Evolutionary conservation across 805 yeast genomes (phyloP).

Genomic region (Saccharomycopsis amapae): DNA sequence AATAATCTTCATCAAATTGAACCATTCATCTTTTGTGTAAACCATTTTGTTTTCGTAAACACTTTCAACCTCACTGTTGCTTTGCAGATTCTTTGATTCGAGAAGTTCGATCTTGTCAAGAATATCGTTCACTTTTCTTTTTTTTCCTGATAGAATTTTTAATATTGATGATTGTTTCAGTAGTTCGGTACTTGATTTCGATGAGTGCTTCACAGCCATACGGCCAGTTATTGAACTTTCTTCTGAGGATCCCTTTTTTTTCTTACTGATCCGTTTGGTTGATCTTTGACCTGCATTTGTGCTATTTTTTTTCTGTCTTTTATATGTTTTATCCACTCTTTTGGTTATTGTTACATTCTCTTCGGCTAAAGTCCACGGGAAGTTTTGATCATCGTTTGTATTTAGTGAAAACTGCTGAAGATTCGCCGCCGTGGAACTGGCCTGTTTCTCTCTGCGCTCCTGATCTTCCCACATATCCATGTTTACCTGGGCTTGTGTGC

Average conservation of each 20-base stretch:
- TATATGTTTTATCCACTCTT: background rate
- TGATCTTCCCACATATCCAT: constrained; percentile 12
- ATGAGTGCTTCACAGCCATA: constrained; percentile 3
- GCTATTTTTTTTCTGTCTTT: background rate
- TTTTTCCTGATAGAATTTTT: constrained; percentile 28
- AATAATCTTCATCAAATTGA: constrained; percentile 24
- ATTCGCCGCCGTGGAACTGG: too few relatives aligned
- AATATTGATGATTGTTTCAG: constrained; percentile 21
- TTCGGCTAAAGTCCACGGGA: background rate
- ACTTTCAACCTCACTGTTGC: background rate
- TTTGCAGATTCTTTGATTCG: constrained; percentile 1
- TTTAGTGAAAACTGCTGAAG: too few relatives aligned
- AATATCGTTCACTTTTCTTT: constrained; percentile 27
- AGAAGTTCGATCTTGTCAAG: constrained; percentile 22
- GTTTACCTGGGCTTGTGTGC: constrained; percentile 13
- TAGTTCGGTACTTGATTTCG: background rate
- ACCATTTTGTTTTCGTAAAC: constrained; percentile 22
- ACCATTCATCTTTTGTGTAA: constrained; percentile 29
- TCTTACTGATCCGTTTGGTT: background rate
- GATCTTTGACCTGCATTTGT: background rate
- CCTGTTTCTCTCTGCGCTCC: constrained; percentile 7
- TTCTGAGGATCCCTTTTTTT: background rate
- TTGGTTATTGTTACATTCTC: background rate
- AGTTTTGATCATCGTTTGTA: too few relatives aligned
- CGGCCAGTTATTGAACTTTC: constrained; percentile 8